phyloP scores from a whole-genome alignment of 257 asterid genomes.

The Fraxinus anomala region DNA sequence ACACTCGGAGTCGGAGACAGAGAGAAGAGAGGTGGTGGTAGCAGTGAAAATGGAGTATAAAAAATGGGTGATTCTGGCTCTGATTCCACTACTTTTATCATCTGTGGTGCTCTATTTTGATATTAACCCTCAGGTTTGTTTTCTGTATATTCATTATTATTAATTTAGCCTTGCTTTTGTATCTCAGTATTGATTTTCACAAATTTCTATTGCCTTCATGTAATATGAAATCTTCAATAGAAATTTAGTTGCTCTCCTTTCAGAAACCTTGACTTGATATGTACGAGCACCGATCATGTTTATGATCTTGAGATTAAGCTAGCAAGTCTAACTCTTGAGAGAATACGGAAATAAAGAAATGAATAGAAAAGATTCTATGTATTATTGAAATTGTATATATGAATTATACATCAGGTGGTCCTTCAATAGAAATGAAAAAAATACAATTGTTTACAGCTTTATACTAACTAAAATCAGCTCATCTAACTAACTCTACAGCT shows the following conservation, averaged over 20 bases:
- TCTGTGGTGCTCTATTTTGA: conserved; percentile 54
- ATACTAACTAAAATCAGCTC: too few species aligned
- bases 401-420: too few species aligned
- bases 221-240: not conserved
- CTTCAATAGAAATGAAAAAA: too few species aligned
- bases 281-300: not conserved
- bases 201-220: not conserved
- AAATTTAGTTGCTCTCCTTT: not conserved
- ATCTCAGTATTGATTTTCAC: not conserved
- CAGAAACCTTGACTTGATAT: not conserved
- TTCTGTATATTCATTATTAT: not conserved
- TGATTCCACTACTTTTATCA: conserved; percentile 72
- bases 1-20: conserved; percentile 12
- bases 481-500: too few species aligned
- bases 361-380: too few species aligned
- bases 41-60: conserved; percentile 56
- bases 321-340: too few species aligned
- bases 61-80: conserved; percentile 51
- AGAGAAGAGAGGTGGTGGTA: conserved; percentile 17
- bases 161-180: not conserved
- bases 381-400: too few species aligned
- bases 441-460: too few species aligned
- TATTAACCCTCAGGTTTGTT: conserved; percentile 59
- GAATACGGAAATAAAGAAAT: too few species aligned
- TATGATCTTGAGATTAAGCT: too few species aligned